Evolutionary conservation across 169 alveolate species (phyloP).

Genomic region (Eimeria praecox): DNA sequence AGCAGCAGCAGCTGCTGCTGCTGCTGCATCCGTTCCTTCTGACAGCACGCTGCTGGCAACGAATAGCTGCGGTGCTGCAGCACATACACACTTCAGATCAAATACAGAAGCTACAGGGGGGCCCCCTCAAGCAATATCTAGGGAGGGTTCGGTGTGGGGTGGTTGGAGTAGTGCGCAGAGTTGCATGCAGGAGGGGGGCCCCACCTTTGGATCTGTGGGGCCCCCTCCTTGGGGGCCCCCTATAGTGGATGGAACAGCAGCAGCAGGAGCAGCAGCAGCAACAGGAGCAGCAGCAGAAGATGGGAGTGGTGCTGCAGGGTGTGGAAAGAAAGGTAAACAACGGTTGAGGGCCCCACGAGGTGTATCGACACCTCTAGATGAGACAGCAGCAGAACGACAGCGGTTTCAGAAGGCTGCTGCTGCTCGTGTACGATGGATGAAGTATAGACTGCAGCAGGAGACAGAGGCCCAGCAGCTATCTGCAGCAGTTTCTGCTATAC

Average conservation of each 20-base stretch:
- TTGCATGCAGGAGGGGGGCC: background rate
- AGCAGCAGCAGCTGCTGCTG: background rate
- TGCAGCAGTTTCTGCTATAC: constrained; percentile 14
- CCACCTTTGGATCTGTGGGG: constrained; percentile 18
- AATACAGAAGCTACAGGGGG: constrained; percentile 1
- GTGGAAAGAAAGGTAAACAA: background rate
- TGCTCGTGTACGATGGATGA: constrained; percentile 58
- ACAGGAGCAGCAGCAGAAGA: too few relatives aligned
- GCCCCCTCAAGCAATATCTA: background rate
- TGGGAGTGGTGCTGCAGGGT: background rate
- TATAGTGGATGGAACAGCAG: constrained; percentile 4
- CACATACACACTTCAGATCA: background rate
- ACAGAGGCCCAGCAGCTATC: constrained; percentile 49
- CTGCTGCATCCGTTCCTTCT: background rate
- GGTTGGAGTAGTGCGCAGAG: constrained; percentile 18
- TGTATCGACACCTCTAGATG: constrained; percentile 33
- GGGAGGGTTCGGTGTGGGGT: background rate
- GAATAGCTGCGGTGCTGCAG: background rate
- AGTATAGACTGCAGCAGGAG: constrained; percentile 55
- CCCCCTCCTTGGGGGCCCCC: constrained; percentile 28
- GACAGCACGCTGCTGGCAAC: background rate
- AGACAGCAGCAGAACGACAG: constrained; percentile 30
- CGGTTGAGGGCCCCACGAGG: background rate
- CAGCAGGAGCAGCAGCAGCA: too few relatives aligned
- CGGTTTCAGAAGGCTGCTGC: constrained; percentile 63